These are phyloP conservation scores for Geranium incanum DNA, from an alignment of 441 rosid species.

Conservation along the genomic window DNA sequence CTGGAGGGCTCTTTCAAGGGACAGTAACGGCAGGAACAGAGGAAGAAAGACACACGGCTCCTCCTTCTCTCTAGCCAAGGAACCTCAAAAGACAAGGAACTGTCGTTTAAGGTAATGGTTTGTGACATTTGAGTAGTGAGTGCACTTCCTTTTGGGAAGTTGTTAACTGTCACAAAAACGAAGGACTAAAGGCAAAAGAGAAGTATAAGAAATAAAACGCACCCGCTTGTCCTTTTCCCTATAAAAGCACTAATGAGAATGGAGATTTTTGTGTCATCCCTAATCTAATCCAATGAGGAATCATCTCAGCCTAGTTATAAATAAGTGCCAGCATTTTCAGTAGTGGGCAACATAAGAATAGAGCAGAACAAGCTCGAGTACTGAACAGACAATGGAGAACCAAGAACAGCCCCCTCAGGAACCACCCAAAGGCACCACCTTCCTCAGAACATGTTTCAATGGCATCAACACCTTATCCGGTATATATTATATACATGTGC, in stretches of 20 bases:
- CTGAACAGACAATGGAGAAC: constrained; percentile 28
- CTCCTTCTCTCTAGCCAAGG: neutral
- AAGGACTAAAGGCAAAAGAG: neutral
- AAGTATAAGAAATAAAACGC: neutral
- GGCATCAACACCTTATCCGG: constrained; percentile 59
- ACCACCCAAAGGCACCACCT: constrained; percentile 36
- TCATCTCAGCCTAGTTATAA: neutral
- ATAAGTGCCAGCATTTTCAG: neutral
- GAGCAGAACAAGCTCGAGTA: neutral
- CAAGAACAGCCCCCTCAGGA: constrained; percentile 29
- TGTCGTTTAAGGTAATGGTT: neutral
- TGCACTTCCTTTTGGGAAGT: constrained; percentile 1
- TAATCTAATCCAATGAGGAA: neutral
- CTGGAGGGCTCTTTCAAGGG: neutral
- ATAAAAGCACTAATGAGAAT: neutral
- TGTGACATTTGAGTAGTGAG: neutral
- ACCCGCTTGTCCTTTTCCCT: neutral
- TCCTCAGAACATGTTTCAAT: constrained; percentile 56
- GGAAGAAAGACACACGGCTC: constrained; percentile 1
- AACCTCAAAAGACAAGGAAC: constrained; percentile 1
- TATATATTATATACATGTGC: too few species aligned
- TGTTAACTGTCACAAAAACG: neutral
- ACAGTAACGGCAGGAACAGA: neutral
- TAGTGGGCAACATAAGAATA: neutral
- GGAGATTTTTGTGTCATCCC: neutral